Conservation (phyloP, 192 early-diverging fungal genomes). For the Coemansia sp. region DNA sequence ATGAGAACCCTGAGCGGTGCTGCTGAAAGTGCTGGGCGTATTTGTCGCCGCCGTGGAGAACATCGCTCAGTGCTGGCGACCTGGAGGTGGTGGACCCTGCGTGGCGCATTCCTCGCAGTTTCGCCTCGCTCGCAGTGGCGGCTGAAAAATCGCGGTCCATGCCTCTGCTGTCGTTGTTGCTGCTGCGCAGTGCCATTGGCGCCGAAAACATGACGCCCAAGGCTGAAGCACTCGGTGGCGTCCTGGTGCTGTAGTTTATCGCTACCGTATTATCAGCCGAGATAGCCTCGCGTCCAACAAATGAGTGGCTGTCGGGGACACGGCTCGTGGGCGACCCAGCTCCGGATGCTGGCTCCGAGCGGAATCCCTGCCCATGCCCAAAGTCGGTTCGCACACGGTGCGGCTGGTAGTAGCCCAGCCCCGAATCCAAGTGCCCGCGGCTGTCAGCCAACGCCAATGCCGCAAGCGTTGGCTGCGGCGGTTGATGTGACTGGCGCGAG, state of each 20-base stretch:
- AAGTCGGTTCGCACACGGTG: conserved; percentile 29
- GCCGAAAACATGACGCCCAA: conserved; percentile 46
- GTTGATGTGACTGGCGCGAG: conserved; percentile 9
- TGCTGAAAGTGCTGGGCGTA: conserved; percentile 3
- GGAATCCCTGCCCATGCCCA: conserved; percentile 32
- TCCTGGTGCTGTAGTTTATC: conserved; percentile 5
- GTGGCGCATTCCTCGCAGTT: conserved; percentile 3
- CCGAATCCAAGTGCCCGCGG: conserved; percentile 44
- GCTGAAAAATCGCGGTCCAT: conserved; percentile 7
- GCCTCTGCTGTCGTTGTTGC: conserved; percentile 20
- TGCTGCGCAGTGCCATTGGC: conserved; percentile 2
- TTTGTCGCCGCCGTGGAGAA: background rate
- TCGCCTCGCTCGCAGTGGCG: conserved; percentile 4
- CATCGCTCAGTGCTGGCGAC: conserved; percentile 5
- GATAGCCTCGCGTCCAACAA: background rate
- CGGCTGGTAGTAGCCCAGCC: conserved; percentile 39
- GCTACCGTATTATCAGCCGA: conserved; percentile 29
- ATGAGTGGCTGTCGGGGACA: background rate
- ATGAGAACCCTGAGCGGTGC: conserved; percentile 13
- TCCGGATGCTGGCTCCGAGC: conserved; percentile 44
- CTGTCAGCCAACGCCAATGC: conserved; percentile 52
- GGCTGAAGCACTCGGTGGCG: conserved; percentile 27
- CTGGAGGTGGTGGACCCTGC: background rate
- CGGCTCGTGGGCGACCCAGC: conserved; percentile 38
- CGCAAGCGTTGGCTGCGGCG: conserved; percentile 43